Evolutionary conservation across 163 green algal species (phyloP).

Genomic region (Chlorella variabilis): DNA sequence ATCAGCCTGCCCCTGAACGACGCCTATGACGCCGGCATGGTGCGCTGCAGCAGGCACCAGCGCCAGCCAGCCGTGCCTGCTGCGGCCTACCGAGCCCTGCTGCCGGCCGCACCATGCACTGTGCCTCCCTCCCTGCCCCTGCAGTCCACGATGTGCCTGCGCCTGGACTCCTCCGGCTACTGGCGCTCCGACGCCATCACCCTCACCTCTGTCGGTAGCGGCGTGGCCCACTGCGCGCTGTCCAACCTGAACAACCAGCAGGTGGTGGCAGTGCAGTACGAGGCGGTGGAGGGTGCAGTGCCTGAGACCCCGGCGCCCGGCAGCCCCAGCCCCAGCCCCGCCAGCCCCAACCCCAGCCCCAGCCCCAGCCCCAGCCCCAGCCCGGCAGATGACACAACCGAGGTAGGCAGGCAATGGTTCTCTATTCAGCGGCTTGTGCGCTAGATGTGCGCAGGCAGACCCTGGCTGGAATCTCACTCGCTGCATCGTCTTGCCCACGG

Average conservation of each 20-base stretch:
- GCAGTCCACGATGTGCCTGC: conserved; percentile 26
- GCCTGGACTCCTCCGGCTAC: conserved; percentile 7
- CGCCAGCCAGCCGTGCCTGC: no score
- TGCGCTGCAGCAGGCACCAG: neutral
- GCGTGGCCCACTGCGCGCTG: conserved; percentile 11
- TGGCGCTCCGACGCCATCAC: conserved; percentile 16
- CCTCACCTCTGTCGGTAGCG: neutral
- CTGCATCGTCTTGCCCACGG: neutral
- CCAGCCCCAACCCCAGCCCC: neutral
- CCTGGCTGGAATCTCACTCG: neutral
- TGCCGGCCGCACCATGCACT: neutral
- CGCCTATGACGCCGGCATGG: neutral
- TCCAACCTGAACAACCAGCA: conserved; percentile 21
- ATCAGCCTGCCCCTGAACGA: conserved; percentile 8
- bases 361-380: neutral
- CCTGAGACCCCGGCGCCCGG: neutral
- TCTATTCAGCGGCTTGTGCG: neutral
- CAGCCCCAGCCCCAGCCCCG: neutral
- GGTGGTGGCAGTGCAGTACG: conserved; percentile 7
- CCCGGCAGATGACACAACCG: no score
- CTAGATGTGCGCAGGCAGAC: no score
- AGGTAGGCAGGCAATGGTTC: no score
- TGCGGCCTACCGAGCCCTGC: neutral
- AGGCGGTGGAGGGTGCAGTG: neutral
- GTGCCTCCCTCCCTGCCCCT: neutral